Conservation (phyloP, 805 yeast species). For the Candida nanaspora region DNA sequence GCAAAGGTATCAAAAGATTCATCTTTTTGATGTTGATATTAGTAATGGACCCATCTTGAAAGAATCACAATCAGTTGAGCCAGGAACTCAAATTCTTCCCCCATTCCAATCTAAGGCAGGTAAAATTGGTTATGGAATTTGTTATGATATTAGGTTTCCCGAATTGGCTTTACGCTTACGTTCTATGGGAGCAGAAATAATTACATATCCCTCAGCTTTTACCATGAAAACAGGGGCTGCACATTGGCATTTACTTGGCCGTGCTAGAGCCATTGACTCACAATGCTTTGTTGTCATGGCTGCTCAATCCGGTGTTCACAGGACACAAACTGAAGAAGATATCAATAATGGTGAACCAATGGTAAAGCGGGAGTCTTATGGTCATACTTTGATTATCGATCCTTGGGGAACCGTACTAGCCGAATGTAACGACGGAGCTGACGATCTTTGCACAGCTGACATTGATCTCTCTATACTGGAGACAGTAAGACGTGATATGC, state of each 20-base stretch:
- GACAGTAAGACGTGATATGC: slow-evolving; percentile 62
- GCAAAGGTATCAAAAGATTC: slow-evolving; percentile 76
- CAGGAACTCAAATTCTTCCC: slow-evolving; percentile 48
- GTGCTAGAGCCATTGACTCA: slow-evolving; percentile 81
- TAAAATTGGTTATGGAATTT: slow-evolving; percentile 63
- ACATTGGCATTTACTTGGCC: slow-evolving; percentile 79
- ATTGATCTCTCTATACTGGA: slow-evolving; percentile 46
- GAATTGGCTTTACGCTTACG: slow-evolving; percentile 65
- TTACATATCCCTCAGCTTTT: slow-evolving; percentile 89
- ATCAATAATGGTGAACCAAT: slow-evolving; percentile 16
- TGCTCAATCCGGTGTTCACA: slow-evolving; percentile 79
- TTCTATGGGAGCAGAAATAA: slow-evolving; percentile 62
- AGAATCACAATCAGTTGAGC: slow-evolving; percentile 76
- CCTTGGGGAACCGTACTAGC: slow-evolving; percentile 86
- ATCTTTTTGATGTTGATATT: slow-evolving; percentile 83
- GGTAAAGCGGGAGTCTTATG: slow-evolving; percentile 66
- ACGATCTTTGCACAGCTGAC: slow-evolving; percentile 52
- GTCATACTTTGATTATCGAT: slow-evolving; percentile 79
- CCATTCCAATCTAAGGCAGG: slow-evolving; percentile 60
- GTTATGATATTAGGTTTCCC: slow-evolving; percentile 86
- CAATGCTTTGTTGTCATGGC: slow-evolving; percentile 87
- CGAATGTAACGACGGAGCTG: slow-evolving; percentile 41
- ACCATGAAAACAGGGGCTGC: slow-evolving; percentile 86
- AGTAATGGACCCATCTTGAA: slow-evolving; percentile 73
- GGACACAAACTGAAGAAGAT: slow-evolving; percentile 36